Conservation (phyloP, 768 basidiomycete species). For the Boletus subparvulus region DNA sequence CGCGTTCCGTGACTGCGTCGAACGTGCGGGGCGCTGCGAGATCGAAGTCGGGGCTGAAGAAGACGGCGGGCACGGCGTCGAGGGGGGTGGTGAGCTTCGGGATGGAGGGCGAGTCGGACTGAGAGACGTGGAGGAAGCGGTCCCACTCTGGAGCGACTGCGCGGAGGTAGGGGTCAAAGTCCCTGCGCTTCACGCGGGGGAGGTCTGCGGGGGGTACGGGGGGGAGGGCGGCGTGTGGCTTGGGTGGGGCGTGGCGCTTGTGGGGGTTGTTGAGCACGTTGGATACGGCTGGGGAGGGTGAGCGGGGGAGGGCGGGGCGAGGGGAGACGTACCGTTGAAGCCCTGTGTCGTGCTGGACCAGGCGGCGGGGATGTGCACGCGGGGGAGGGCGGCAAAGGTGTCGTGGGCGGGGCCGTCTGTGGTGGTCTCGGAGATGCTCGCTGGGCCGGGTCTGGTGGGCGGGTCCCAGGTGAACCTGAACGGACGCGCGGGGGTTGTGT, state of each 20-base stretch:
- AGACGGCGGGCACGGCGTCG: constrained; percentile 73
- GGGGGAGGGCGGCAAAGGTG: constrained; percentile 46
- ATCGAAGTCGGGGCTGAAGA: constrained; percentile 77
- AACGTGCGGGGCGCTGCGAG: constrained; percentile 80
- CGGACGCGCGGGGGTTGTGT: constrained; percentile 50
- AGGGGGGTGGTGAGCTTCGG: constrained; percentile 62
- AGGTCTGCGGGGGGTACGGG: constrained; percentile 70
- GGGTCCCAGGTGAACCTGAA: constrained; percentile 81
- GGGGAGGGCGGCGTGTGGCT: constrained; percentile 80
- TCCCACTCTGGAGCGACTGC: constrained; percentile 78
- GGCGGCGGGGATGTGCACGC: constrained; percentile 45
- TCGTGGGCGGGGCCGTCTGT: constrained; percentile 63
- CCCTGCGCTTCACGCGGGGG: constrained; percentile 75
- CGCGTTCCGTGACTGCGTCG: constrained; percentile 68
- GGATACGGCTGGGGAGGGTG: constrained; percentile 70
- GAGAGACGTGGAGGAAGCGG: constrained; percentile 53
- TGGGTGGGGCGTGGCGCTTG: constrained; percentile 80
- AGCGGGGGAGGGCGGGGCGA: background rate
- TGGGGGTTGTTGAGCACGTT: constrained; percentile 91
- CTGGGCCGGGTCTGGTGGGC: constrained; percentile 58
- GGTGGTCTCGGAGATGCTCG: constrained; percentile 72
- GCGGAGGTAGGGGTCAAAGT: constrained; percentile 81
- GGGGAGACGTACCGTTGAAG: constrained; percentile 70
- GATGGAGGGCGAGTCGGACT: constrained; percentile 20
- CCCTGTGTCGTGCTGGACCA: constrained; percentile 85